Evolutionary conservation across 805 yeast genomes (phyloP).

Genomic region (Metschnikowia orientalis): DNA sequence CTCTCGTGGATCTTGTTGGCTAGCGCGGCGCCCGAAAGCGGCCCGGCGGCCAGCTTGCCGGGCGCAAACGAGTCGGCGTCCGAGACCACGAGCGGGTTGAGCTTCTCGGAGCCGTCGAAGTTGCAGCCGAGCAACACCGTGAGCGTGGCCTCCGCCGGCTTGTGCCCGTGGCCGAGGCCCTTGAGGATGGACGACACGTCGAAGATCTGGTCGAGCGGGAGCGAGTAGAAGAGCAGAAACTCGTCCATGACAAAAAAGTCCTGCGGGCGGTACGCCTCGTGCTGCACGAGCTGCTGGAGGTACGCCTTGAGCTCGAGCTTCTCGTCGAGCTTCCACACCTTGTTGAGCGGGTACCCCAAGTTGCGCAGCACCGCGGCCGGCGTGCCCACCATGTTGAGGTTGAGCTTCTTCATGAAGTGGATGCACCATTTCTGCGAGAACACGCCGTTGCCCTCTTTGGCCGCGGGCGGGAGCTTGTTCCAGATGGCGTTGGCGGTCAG

Average conservation of each 20-base stretch:
- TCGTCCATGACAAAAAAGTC: slow-evolving; percentile 61
- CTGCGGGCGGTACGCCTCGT: slow-evolving; percentile 39
- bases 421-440: slow-evolving; percentile 61
- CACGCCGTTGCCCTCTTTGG: slow-evolving; percentile 61
- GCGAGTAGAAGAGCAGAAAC: slow-evolving; percentile 52
- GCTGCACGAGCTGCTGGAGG: slow-evolving; percentile 28
- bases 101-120: slow-evolving; percentile 58
- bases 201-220: slow-evolving; percentile 57
- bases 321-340: slow-evolving; percentile 61
- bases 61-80: slow-evolving; percentile 43
- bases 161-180: slow-evolving; percentile 35
- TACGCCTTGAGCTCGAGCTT: slow-evolving; percentile 44
- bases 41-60: slow-evolving; percentile 22
- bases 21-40: slow-evolving; percentile 11
- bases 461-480: slow-evolving; percentile 51
- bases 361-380: slow-evolving; percentile 38
- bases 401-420: slow-evolving; percentile 44
- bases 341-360: slow-evolving; percentile 33
- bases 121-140: slow-evolving; percentile 62
- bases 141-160: slow-evolving; percentile 38
- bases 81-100: slow-evolving; percentile 59
- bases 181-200: slow-evolving; percentile 42
- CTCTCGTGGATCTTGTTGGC: slow-evolving; percentile 45
- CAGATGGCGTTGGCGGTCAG: slow-evolving; percentile 61
- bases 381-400: slow-evolving; percentile 46